Evolutionary conservation across 257 asterid genomes (phyloP).

Genomic region (Agastache rugosa): DNA sequence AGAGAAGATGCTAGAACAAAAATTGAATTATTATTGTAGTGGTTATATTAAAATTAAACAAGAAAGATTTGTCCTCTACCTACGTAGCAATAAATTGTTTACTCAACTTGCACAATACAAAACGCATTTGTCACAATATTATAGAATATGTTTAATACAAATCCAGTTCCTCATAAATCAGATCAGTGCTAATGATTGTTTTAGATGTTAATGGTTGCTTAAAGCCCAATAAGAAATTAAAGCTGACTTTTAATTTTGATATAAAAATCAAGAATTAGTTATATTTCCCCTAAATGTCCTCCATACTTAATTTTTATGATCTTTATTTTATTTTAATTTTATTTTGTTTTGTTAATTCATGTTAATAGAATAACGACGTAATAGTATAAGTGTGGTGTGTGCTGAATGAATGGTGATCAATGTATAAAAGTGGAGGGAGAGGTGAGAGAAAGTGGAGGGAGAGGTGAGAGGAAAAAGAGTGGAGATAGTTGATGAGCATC

Average conservation of each 20-base stretch:
- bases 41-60: conserved; percentile 20
- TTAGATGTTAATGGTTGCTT: conserved; percentile 7
- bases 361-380: neutral
- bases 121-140: neutral
- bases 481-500: conserved; percentile 43
- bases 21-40: neutral
- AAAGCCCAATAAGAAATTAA: neutral
- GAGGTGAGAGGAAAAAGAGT: conserved; percentile 28
- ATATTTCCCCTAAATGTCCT: neutral
- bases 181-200: conserved; percentile 8
- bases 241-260: conserved; percentile 19
- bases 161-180: conserved; percentile 7
- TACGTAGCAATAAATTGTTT: neutral
- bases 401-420: neutral
- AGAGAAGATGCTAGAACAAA: neutral
- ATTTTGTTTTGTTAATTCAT: neutral
- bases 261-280: neutral
- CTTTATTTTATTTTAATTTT: neutral
- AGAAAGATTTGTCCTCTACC: conserved; percentile 24
- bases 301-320: neutral
- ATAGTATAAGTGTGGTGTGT: neutral
- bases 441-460: neutral
- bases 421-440: conserved; percentile 5
- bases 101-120: conserved; percentile 23
- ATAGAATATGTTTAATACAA: neutral